Percentiles rank a stretch among this genome's conserved stretches.
These are phyloP conservation scores for Termitomyces eurrhizus DNA, from an alignment of 768 basidiomycete genomes.

Conservation along the genomic window DNA sequence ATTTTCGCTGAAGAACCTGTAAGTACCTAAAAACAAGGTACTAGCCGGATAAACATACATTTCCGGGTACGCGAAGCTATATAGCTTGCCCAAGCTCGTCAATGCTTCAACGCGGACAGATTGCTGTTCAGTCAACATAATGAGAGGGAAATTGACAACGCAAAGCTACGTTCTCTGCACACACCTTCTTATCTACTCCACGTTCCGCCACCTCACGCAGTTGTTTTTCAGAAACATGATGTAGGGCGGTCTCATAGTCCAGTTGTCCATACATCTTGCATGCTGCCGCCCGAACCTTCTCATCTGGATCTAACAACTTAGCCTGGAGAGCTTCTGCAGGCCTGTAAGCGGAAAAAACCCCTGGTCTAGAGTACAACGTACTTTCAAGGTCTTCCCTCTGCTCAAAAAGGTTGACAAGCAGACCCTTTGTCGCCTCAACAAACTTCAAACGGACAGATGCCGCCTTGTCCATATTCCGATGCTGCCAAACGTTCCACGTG, in stretches of 20 bases:
- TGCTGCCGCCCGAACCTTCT: conserved; percentile 81
- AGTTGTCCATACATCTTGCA: conserved; percentile 79
- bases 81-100: conserved; percentile 72
- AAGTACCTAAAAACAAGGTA: neutral
- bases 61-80: conserved; percentile 79
- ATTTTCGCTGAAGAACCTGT: conserved; percentile 59
- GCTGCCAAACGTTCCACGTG: conserved; percentile 85
- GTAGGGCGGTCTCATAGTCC: conserved; percentile 88
- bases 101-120: conserved; percentile 73
- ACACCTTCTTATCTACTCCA: conserved; percentile 82
- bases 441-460: conserved; percentile 71
- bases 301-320: conserved; percentile 86
- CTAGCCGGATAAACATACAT: conserved; percentile 58
- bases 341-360: neutral
- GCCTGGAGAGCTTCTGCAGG: conserved; percentile 48
- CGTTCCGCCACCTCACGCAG: conserved; percentile 66
- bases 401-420: conserved; percentile 67
- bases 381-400: conserved; percentile 69
- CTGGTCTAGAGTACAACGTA: conserved; percentile 25
- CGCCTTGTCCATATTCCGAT: conserved; percentile 73
- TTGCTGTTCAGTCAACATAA: conserved; percentile 31
- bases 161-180: conserved; percentile 8
- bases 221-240: conserved; percentile 66
- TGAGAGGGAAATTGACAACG: neutral
- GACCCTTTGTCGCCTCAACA: conserved; percentile 61